Evolutionary conservation across 2,329 filamentous ascomycete species (phyloP).

Genomic region (Aureobasidium sp.): DNA sequence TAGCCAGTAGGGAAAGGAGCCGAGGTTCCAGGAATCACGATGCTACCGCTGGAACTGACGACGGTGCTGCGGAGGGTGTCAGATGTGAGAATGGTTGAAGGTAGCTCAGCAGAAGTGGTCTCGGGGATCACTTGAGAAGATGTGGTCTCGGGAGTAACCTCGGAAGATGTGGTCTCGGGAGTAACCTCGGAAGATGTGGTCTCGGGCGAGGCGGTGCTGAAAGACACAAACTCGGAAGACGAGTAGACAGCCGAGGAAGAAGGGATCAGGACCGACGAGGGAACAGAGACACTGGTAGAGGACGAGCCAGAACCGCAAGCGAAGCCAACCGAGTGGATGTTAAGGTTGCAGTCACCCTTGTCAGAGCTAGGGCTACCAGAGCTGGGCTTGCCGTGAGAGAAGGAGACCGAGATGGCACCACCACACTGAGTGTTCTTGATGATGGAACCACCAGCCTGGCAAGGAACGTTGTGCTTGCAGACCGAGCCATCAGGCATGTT

Average conservation of each 20-base stretch:
- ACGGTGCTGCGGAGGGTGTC: not conserved
- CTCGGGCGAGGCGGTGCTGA: slow-evolving; percentile 22
- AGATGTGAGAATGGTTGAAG: slow-evolving; percentile 2
- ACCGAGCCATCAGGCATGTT: slow-evolving; percentile 72
- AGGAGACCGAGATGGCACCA: slow-evolving; percentile 74
- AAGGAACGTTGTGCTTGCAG: slow-evolving; percentile 71
- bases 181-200: slow-evolving; percentile 20
- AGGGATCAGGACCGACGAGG: not conserved
- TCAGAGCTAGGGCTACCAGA: slow-evolving; percentile 22
- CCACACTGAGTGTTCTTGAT: slow-evolving; percentile 85
- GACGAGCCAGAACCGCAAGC: slow-evolving; percentile 50
- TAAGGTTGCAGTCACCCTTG: slow-evolving; percentile 58
- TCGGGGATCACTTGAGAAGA: slow-evolving; percentile 19
- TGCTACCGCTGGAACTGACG: slow-evolving; percentile 14
- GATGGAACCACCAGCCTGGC: slow-evolving; percentile 59
- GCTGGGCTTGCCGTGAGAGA: slow-evolving; percentile 52
- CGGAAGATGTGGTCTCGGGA: slow-evolving; percentile 24
- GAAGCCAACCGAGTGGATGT: slow-evolving; percentile 68
- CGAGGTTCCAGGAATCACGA: slow-evolving; percentile 19
- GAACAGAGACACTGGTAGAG: not conserved
- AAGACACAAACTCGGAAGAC: slow-evolving; percentile 16
- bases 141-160: slow-evolving; percentile 27
- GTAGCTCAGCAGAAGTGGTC: slow-evolving; percentile 20
- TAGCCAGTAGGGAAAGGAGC: slow-evolving; percentile 1
- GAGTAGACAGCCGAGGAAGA: slow-evolving; percentile 6